A percentile compares a stretch with the other conserved stretches of the same genome.
phyloP scores from a whole-genome alignment of 306 rosid genomes.

The Alnus glutinosa region DNA sequence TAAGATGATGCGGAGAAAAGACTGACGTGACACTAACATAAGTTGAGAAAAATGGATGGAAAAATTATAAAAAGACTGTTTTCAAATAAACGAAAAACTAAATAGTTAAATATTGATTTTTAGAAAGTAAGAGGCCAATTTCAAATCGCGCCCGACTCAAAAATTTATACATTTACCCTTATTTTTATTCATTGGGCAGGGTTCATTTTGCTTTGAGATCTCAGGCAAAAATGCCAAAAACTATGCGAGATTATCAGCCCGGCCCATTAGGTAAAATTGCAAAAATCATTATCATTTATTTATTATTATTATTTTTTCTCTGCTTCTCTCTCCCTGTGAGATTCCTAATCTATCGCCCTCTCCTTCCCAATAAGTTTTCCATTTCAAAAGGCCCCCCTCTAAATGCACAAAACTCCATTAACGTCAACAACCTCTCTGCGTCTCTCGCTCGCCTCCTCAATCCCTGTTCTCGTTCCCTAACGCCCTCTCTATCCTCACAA shows the following conservation, averaged over 20 bases:
- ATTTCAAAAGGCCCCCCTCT: conserved; percentile 26
- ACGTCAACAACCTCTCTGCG: conserved; percentile 44
- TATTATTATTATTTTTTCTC: background rate
- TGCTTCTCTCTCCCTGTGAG: conserved; percentile 5
- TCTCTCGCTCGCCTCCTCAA: conserved; percentile 40
- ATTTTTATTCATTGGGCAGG: too few relatives aligned
- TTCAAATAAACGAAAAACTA: too few relatives aligned
- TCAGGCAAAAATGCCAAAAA: too few relatives aligned
- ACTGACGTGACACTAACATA: too few relatives aligned
- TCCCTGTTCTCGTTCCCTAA: conserved; percentile 41
- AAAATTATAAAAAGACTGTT: too few relatives aligned
- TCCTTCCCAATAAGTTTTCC: conserved; percentile 20
- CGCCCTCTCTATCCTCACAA: conserved; percentile 31
- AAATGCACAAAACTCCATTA: conserved; percentile 38
- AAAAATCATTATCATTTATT: background rate
- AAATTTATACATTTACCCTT: too few relatives aligned
- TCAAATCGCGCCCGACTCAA: too few relatives aligned
- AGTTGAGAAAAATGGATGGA: too few relatives aligned
- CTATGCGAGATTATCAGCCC: background rate
- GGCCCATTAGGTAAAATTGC: background rate
- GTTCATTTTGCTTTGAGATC: background rate
- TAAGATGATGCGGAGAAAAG: too few relatives aligned
- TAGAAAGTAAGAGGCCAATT: too few relatives aligned
- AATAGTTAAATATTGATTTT: too few relatives aligned
- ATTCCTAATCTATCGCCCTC: conserved; percentile 30